Conservation (phyloP, 2,329 filamentous ascomycete genomes). For the Onygena corvina region DNA sequence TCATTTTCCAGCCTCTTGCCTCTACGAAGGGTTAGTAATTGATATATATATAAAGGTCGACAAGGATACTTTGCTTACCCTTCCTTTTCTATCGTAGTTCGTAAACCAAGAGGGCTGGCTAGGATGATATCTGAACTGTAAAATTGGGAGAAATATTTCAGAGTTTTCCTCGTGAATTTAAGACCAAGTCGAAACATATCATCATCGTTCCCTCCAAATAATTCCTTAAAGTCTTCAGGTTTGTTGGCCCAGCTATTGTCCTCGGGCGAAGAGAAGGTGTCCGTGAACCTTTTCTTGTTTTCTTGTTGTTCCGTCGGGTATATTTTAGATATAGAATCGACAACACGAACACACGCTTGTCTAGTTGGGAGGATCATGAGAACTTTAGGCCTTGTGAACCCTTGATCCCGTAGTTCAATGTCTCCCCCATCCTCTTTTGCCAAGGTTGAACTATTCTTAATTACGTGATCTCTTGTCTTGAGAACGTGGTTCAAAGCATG, state of each 20-base stretch:
- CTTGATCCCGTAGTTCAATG: conserved; percentile 75
- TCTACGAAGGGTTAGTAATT: conserved; percentile 20
- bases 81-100: conserved; percentile 74
- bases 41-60: conserved; percentile 27
- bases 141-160: conserved; percentile 91
- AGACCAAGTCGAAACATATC: conserved; percentile 94
- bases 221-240: conserved; percentile 72
- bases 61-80: conserved; percentile 42
- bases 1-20: conserved; percentile 65
- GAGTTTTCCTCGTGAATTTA: conserved; percentile 90
- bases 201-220: conserved; percentile 91
- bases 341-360: conserved; percentile 66
- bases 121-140: conserved; percentile 94
- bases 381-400: conserved; percentile 88
- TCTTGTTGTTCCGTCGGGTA: conserved; percentile 83
- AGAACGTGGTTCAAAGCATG: conserved; percentile 87
- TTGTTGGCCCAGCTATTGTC: conserved; percentile 60
- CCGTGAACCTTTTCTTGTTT: conserved; percentile 83
- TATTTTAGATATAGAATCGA: conserved; percentile 64
- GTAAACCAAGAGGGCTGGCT: conserved; percentile 76
- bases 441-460: conserved; percentile 81
- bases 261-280: conserved; percentile 61
- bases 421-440: conserved; percentile 54
- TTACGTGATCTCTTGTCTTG: conserved; percentile 80
- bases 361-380: conserved; percentile 82